phyloP scores from a whole-genome alignment of 1,139 yeast species.

The Pichia cactophila region DNA sequence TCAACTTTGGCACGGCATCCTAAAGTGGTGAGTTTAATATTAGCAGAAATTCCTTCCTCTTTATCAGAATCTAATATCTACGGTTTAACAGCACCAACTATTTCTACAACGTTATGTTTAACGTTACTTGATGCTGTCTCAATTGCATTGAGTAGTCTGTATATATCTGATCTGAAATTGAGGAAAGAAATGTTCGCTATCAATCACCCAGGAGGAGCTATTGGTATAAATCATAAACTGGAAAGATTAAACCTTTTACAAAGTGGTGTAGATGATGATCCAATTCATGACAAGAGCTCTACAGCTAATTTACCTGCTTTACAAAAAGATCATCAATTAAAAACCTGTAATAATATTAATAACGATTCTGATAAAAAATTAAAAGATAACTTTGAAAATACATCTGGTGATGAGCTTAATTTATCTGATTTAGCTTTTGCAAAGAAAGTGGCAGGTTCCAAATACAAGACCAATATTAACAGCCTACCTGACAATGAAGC shows the following conservation, averaged over 20 bases:
- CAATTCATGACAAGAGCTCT: background rate
- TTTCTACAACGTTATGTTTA: conserved; percentile 70
- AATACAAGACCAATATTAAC: conserved; percentile 15
- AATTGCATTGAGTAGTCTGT: conserved; percentile 62
- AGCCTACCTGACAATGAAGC: conserved; percentile 25
- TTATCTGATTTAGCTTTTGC: conserved; percentile 16
- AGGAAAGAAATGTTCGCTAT: conserved; percentile 54
- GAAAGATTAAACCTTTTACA: conserved; percentile 2
- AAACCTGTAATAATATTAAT: background rate
- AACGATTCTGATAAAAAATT: background rate
- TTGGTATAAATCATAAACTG: conserved; percentile 46
- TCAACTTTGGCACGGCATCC: conserved; percentile 41
- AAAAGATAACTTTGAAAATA: background rate
- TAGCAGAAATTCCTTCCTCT: conserved; percentile 53
- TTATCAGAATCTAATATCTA: conserved; percentile 59
- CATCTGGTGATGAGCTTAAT: conserved; percentile 13
- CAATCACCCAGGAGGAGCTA: conserved; percentile 88
- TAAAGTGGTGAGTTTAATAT: conserved; percentile 44
- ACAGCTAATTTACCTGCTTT: background rate
- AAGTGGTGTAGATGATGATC: background rate
- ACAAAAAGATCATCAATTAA: background rate
- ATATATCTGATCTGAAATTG: conserved; percentile 46
- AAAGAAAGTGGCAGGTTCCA: conserved; percentile 17
- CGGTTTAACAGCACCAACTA: conserved; percentile 85
- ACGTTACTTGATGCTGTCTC: conserved; percentile 75